These are phyloP conservation scores for Perkinsus marinus DNA, from an alignment of 169 alveolate species.

Conservation along the genomic window DNA sequence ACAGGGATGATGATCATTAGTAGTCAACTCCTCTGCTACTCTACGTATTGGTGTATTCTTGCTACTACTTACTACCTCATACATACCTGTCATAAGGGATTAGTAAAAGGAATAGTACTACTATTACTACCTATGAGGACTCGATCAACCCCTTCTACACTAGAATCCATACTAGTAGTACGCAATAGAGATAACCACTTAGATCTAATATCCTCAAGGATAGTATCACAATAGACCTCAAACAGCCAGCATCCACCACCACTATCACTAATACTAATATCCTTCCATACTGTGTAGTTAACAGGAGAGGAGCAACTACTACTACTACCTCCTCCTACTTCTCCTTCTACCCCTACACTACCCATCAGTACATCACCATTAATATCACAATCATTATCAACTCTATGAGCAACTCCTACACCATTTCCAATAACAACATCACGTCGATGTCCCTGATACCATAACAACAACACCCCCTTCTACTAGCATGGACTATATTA, in stretches of 20 bases:
- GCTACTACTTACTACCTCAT: background rate
- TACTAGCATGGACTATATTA: background rate
- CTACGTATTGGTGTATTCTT: background rate
- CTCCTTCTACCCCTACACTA: too few species aligned
- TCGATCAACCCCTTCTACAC: background rate
- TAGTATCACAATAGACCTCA: background rate
- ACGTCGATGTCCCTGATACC: too few species aligned
- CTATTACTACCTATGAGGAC: background rate
- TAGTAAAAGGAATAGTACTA: background rate
- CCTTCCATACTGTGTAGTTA: background rate
- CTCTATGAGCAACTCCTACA: too few species aligned
- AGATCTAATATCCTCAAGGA: background rate
- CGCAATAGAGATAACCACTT: background rate
- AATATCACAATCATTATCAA: too few species aligned
- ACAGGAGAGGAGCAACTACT: too few species aligned
- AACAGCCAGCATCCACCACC: background rate
- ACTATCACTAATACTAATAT: background rate
- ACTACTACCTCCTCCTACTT: too few species aligned
- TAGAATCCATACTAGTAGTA: too few species aligned
- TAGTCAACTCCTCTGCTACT: background rate
- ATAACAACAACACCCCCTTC: background rate
- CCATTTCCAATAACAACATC: too few species aligned
- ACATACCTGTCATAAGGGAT: background rate
- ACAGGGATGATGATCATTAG: background rate
- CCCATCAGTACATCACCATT: too few species aligned